Base-by-base conservation (phyloP, 2,329 filamentous ascomycete genomes). In the Dactylellina haptotyla region DNA sequence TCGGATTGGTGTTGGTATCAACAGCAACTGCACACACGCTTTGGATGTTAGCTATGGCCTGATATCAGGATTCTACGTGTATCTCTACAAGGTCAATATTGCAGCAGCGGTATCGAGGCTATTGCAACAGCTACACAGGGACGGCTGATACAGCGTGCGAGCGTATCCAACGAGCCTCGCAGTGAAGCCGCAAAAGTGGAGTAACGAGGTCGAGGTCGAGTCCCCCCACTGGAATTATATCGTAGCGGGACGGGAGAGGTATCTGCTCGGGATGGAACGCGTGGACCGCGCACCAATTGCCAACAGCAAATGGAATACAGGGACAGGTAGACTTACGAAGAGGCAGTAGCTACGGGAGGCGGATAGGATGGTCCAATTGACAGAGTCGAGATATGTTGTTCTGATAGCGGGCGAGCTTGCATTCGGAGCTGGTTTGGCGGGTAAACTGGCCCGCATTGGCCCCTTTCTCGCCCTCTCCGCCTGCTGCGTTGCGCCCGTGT, bases 391-490 rank as follows among this genome's bases (percentile, higher is more conserved):
- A n/a, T n/a, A n/a, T n/a, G n/a, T n/a, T n/a, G n/a, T n/a, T n/a
- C n/a, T n/a, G n/a, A n/a, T n/a, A n/a, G n/a, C n/a, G n/a, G n/a
- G n/a, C n/a, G n/a, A n/a, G n/a, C n/a, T n/a, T n/a, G n/a, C n/a
- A n/a, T n/a, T n/a, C n/a, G n/a, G n/a, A n/a, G n/a, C n/a, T n/a
- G n/a, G n/a, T n/a, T n/a, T n/a, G n/a, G n/a, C n/a, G n/a, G n/a
- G n/a, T n/a, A n/a, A n/a, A n/a, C n/a, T n/a, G n/a, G n/a, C n/a
- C n/a, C n/a, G n/a, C n/a, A n/a, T n/a, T 25, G 48, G 58, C 59
- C 59, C 67, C 67, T 65, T 72, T 72, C 59, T 39, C 46, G 25
- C 23, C 32, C 54, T 48, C 16, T 12, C 57, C 34, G 18, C 25
- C 41, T 43, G 26, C 62, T 37, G 53, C 43, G 30, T 32, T 51